A percentile compares a stretch with the other conserved stretches of the same genome.
Conservation (phyloP, 2,329 filamentous ascomycete species). For the Colletotrichum noveboracense region DNA sequence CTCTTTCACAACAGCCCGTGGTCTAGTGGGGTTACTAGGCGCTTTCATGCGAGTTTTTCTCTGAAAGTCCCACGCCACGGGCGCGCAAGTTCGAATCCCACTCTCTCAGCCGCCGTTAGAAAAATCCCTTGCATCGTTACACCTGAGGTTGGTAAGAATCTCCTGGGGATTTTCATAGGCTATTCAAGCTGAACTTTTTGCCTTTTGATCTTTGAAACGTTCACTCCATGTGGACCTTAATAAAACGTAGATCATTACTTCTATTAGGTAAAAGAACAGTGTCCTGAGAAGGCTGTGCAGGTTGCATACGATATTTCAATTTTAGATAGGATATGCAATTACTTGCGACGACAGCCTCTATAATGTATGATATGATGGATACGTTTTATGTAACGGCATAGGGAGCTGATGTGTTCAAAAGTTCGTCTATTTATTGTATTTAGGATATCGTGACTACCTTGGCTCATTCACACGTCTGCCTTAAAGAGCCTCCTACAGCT, state of each 20-base stretch:
- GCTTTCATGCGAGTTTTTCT: not conserved
- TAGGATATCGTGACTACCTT: not conserved
- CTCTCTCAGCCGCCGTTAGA: not conserved
- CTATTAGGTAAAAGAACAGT: not conserved
- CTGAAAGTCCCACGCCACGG: not conserved
- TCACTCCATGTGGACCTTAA: not conserved
- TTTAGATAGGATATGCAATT: not conserved
- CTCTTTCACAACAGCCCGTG: not conserved
- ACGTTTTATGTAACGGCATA: not conserved
- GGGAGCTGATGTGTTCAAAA: not conserved
- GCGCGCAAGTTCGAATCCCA: conserved; percentile 5
- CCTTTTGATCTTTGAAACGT: not conserved
- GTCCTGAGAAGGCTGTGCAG: not conserved
- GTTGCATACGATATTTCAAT: not conserved
- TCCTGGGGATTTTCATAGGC: not conserved
- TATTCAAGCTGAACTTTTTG: not conserved
- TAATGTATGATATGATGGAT: not conserved
- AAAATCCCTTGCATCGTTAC: conserved; percentile 1
- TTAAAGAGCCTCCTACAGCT: not conserved
- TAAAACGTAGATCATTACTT: not conserved
- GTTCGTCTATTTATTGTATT: not conserved
- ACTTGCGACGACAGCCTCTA: not conserved
- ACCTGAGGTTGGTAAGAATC: conserved; percentile 9
- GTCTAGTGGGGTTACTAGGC: not conserved
- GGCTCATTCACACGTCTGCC: not conserved